These are phyloP conservation scores for Syncephalastrum racemosum DNA, from an alignment of 371 early-diverging fungal species.

Conservation along the genomic window DNA sequence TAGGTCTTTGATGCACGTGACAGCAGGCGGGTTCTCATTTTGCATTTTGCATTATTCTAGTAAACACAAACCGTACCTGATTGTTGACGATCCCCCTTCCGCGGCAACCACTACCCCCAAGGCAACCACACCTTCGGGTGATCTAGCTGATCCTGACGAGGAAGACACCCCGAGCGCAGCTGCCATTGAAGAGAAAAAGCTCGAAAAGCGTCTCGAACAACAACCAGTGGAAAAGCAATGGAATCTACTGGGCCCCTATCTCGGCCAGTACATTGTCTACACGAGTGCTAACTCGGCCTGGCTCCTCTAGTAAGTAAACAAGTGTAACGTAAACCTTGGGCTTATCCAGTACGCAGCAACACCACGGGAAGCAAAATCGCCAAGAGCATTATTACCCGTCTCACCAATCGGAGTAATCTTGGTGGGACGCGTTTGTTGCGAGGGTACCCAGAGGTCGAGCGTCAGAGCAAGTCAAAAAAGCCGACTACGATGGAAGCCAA, in stretches of 20 bases:
- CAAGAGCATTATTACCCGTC: conserved; percentile 65
- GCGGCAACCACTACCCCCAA: conserved; percentile 2
- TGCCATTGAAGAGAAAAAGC: conserved; percentile 34
- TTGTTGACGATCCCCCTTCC: conserved; percentile 10
- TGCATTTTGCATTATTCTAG: conserved; percentile 9
- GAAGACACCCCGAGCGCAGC: conserved; percentile 12
- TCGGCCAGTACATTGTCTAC: conserved; percentile 74
- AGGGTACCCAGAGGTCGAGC: conserved; percentile 73
- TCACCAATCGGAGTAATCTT: conserved; percentile 60
- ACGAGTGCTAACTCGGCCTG: conserved; percentile 63
- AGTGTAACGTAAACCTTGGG: neutral
- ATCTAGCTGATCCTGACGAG: conserved; percentile 9
- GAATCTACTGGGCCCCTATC: conserved; percentile 70
- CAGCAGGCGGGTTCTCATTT: neutral
- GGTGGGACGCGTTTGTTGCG: conserved; percentile 74
- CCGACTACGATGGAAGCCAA: neutral
- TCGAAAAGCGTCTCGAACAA: conserved; percentile 28
- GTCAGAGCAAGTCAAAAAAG: conserved; percentile 20
- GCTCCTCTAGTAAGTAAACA: conserved; percentile 56
- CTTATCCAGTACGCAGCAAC: conserved; percentile 20
- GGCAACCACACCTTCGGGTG: neutral
- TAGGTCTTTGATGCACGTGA: conserved; percentile 24
- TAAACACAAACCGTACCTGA: conserved; percentile 30
- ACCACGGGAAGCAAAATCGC: conserved; percentile 62
- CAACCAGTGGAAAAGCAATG: conserved; percentile 59